A percentile compares a stretch with the other conserved stretches of the same genome.
These are phyloP conservation scores for Paramyrothecium roridum DNA, from an alignment of 2,329 filamentous ascomycete species.

Conservation along the genomic window DNA sequence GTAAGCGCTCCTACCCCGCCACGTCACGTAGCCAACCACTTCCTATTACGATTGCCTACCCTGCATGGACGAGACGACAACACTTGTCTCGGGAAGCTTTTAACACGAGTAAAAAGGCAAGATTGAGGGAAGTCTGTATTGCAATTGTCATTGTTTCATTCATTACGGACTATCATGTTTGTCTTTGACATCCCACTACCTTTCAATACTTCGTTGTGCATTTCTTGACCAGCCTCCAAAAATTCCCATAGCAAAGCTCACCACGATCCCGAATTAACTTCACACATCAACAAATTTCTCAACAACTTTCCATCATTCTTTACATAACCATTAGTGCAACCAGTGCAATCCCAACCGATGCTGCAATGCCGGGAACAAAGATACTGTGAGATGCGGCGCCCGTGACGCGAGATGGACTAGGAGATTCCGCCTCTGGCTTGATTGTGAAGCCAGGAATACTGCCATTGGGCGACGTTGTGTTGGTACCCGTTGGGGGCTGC, in stretches of 20 bases:
- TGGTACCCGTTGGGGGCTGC: background rate
- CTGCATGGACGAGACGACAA: no score
- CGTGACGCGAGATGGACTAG: background rate
- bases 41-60: no score
- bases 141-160: no score
- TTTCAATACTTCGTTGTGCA: no score
- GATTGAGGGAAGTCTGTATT: no score
- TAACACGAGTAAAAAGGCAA: no score
- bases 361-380: background rate
- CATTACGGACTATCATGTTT: no score
- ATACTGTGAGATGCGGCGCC: background rate
- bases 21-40: no score
- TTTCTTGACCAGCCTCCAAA: background rate
- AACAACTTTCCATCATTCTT: background rate
- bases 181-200: no score
- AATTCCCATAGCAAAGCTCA: background rate
- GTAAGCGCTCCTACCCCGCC: no score
- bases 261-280: no score
- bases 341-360: background rate
- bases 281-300: background rate
- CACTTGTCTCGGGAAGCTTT: no score
- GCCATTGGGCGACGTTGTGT: background rate
- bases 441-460: background rate
- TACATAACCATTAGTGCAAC: background rate
- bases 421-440: background rate